Evolutionary conservation across 2,329 filamentous ascomycete genomes (phyloP).

Genomic region (Phaeosphaeria sp.): DNA sequence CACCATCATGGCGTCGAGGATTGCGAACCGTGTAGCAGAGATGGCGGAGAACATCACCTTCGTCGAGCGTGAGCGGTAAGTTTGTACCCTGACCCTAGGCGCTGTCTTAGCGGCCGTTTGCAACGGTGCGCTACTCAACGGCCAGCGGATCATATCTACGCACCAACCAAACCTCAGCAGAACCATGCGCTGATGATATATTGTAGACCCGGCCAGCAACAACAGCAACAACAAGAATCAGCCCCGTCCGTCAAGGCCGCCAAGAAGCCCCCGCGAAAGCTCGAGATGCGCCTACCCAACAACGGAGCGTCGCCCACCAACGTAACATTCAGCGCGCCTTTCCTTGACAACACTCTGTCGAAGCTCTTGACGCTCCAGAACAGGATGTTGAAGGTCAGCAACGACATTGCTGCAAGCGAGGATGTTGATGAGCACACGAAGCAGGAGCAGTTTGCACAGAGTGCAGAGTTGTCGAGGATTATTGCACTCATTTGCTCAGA

Average conservation of each 20-base stretch:
- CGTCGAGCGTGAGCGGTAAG: constrained; percentile 53
- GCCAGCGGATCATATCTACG: background rate
- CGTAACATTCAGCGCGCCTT: constrained; percentile 59
- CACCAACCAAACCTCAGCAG: background rate
- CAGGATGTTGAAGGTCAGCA: constrained; percentile 57
- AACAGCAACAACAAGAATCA: constrained; percentile 24
- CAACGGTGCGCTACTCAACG: constrained; percentile 18
- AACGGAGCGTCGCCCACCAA: constrained; percentile 43
- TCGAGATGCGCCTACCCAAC: constrained; percentile 57
- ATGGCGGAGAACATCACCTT: constrained; percentile 62
- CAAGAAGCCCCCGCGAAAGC: constrained; percentile 56
- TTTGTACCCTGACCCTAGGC: constrained; percentile 1
- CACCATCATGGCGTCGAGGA: constrained; percentile 58
- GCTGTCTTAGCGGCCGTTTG: constrained; percentile 21
- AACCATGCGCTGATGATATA: background rate
- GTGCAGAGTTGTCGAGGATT: constrained; percentile 56
- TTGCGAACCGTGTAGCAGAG: constrained; percentile 59
- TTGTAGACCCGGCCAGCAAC: constrained; percentile 28
- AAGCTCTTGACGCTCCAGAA: constrained; percentile 59
- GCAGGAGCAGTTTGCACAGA: constrained; percentile 59
- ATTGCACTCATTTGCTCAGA: constrained; percentile 61
- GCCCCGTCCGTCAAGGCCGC: constrained; percentile 24
- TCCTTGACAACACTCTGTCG: constrained; percentile 60
- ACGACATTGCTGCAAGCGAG: constrained; percentile 54
- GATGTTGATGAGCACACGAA: constrained; percentile 56